A percentile compares a stretch with the other conserved stretches of the same genome.
Conservation (phyloP, 371 early-diverging fungal genomes). For the Phascolomyces articulosus region DNA sequence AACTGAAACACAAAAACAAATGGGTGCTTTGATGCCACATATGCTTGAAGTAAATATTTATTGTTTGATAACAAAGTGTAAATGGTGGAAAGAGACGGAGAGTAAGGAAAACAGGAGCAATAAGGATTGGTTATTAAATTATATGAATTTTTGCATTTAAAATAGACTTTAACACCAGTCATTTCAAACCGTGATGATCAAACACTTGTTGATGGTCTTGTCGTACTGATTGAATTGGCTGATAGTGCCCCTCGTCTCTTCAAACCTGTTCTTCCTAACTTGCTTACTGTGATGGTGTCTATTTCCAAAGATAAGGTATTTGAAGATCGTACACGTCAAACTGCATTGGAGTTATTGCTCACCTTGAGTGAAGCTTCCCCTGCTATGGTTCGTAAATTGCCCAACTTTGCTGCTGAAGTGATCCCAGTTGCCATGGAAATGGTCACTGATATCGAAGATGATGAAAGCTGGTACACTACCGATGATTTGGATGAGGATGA, state of each 20-base stretch:
- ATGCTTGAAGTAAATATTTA: conserved; percentile 70
- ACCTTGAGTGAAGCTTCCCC: conserved; percentile 89
- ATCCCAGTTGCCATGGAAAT: conserved; percentile 89
- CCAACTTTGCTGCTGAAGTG: conserved; percentile 71
- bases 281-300: conserved; percentile 74
- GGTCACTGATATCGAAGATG: conserved; percentile 91
- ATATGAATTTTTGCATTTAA: too few relatives aligned
- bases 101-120: too few relatives aligned
- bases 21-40: conserved; percentile 76
- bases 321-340: conserved; percentile 81
- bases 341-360: conserved; percentile 87
- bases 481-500: conserved; percentile 91
- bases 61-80: too few relatives aligned
- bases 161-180: conserved; percentile 63
- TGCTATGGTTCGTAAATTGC: conserved; percentile 81
- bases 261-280: conserved; percentile 71
- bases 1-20: conserved; percentile 54
- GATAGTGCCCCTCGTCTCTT: conserved; percentile 81
- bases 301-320: conserved; percentile 80
- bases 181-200: conserved; percentile 70
- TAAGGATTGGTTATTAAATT: too few relatives aligned
- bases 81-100: too few relatives aligned
- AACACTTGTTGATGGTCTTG: conserved; percentile 74
- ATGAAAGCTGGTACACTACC: conserved; percentile 89
- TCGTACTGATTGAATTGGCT: conserved; percentile 88